Conservation (phyloP, 1,284 basidiomycete species). For the Irpex sp. region DNA sequence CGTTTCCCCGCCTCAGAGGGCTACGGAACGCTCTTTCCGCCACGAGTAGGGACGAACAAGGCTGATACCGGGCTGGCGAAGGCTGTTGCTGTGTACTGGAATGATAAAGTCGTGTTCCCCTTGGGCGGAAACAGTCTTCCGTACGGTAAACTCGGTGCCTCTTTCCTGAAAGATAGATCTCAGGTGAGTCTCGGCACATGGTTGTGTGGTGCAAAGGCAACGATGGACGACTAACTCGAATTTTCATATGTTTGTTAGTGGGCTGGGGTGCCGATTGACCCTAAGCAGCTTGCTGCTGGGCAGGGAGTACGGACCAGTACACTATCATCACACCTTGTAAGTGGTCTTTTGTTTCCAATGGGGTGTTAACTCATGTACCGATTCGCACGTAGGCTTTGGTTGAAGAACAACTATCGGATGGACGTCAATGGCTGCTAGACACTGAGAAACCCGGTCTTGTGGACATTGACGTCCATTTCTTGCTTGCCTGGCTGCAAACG, state of each 20-base stretch:
- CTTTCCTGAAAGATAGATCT: slow-evolving; percentile 48
- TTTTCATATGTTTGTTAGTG: not conserved
- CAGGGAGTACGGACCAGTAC: slow-evolving; percentile 31
- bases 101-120: slow-evolving; percentile 40
- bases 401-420: slow-evolving; percentile 52
- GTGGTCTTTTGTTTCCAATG: slow-evolving; percentile 7
- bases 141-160: slow-evolving; percentile 42
- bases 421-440: slow-evolving; percentile 56
- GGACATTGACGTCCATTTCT: slow-evolving; percentile 48
- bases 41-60: slow-evolving; percentile 34
- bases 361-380: not conserved
- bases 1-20: slow-evolving; percentile 43
- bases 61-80: slow-evolving; percentile 44
- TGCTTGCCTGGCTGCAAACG: slow-evolving; percentile 40
- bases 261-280: slow-evolving; percentile 33
- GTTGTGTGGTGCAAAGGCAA: not conserved
- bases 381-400: slow-evolving; percentile 33
- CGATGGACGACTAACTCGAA: not conserved
- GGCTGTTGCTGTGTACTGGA: slow-evolving; percentile 42
- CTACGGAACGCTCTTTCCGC: slow-evolving; percentile 47
- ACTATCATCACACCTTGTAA: slow-evolving; percentile 39
- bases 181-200: slow-evolving; percentile 27
- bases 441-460: slow-evolving; percentile 47
- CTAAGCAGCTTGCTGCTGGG: slow-evolving; percentile 29
- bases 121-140: slow-evolving; percentile 37